phyloP scores from a whole-genome alignment of 345 rosid species.

The Dimocarpus longan region DNA sequence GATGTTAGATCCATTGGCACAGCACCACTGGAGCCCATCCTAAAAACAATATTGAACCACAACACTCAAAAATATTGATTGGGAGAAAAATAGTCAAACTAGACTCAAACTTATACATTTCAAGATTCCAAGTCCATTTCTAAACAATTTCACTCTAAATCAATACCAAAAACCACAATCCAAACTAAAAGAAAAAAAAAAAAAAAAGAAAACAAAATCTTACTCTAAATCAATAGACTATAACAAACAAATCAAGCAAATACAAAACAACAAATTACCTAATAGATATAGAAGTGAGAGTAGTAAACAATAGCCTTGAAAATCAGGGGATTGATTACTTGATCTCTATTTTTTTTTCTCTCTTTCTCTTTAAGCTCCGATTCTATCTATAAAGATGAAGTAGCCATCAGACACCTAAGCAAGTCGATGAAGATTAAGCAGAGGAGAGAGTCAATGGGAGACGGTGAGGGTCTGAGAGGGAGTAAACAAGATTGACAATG shows the following conservation, averaged over 20 bases:
- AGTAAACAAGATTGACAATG: too few species aligned
- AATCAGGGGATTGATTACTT: too few species aligned
- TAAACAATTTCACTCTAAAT: constrained; percentile 30
- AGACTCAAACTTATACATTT: constrained; percentile 21
- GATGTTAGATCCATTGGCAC: constrained; percentile 43
- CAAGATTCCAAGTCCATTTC: constrained; percentile 16
- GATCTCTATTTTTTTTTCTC: background rate
- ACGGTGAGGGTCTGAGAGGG: too few species aligned
- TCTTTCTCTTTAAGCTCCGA: background rate
- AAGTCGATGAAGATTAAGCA: too few species aligned
- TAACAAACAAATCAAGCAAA: too few species aligned
- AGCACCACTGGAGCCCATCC: constrained; percentile 9
- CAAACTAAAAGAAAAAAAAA: constrained; percentile 36
- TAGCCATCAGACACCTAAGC: too few species aligned
- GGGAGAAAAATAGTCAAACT: constrained; percentile 2
- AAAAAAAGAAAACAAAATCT: constrained; percentile 4
- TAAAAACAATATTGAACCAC: background rate
- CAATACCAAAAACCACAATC: too few species aligned
- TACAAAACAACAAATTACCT: too few species aligned
- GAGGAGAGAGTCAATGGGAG: too few species aligned
- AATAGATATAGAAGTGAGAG: background rate
- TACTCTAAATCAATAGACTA: constrained; percentile 31
- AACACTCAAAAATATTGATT: constrained; percentile 21
- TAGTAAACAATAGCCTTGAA: constrained; percentile 3
- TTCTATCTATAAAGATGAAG: background rate